phyloP scores from a whole-genome alignment of 2,329 filamentous ascomycete species.

The Magnaporthiopsis poae region DNA sequence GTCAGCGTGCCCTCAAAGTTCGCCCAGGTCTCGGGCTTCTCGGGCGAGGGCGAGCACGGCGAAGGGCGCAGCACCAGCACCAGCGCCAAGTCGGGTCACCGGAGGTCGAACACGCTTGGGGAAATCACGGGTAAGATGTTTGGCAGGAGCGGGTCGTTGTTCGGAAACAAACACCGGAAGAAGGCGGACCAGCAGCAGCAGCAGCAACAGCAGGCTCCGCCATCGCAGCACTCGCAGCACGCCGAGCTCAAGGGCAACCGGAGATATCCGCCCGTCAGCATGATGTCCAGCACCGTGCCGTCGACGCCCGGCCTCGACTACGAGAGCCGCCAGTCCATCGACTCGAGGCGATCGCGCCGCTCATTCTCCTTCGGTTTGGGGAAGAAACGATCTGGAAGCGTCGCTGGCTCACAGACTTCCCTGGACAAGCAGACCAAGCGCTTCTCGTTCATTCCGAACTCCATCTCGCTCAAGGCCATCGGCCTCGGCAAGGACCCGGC shows the following conservation, averaged over 20 bases:
- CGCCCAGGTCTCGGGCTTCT: slow-evolving; percentile 48
- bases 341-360: slow-evolving; percentile 50
- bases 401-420: slow-evolving; percentile 46
- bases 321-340: slow-evolving; percentile 32
- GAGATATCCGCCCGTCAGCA: slow-evolving; percentile 81
- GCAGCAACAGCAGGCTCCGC: slow-evolving; percentile 21
- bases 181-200: slow-evolving; percentile 30
- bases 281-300: slow-evolving; percentile 48
- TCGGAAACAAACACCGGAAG: slow-evolving; percentile 52
- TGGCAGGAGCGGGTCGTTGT: slow-evolving; percentile 71
- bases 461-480: slow-evolving; percentile 56
- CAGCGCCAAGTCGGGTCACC: slow-evolving; percentile 46
- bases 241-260: slow-evolving; percentile 49
- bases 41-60: slow-evolving; percentile 37
- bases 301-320: slow-evolving; percentile 23
- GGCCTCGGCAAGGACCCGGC: slow-evolving; percentile 47
- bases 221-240: slow-evolving; percentile 12
- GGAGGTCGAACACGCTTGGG: slow-evolving; percentile 65
- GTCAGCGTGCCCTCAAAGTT: slow-evolving; percentile 50
- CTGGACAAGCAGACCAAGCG: slow-evolving; percentile 50
- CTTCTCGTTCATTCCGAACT: slow-evolving; percentile 60
- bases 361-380: slow-evolving; percentile 61
- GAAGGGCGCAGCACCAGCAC: slow-evolving; percentile 23
- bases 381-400: slow-evolving; percentile 62
- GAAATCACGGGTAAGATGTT: slow-evolving; percentile 77